These are phyloP conservation scores for Camptophora hylomeconis DNA, from an alignment of 2,329 filamentous ascomycete genomes.

Conservation along the genomic window DNA sequence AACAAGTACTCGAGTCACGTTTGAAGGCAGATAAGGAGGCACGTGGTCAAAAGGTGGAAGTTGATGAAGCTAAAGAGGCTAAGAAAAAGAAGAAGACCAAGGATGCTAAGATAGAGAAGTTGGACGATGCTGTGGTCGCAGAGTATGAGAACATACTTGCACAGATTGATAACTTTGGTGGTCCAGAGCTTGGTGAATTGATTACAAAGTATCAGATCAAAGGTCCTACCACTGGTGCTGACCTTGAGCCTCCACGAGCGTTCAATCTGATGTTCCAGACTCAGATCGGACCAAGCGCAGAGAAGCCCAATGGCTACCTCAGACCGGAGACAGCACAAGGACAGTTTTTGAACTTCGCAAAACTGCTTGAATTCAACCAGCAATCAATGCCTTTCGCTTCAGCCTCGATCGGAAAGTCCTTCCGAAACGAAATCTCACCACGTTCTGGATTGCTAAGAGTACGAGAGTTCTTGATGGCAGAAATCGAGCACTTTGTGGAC, in stretches of 20 bases:
- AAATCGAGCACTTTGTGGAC: constrained; percentile 98
- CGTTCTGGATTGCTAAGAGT: constrained; percentile 83
- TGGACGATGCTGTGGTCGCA: constrained; percentile 72
- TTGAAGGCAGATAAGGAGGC: constrained; percentile 88
- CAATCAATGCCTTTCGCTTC: constrained; percentile 93
- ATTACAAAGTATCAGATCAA: constrained; percentile 86
- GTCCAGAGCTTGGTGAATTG: constrained; percentile 69
- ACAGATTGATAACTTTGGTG: constrained; percentile 90
- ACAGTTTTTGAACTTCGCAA: constrained; percentile 94
- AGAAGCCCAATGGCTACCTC: constrained; percentile 63
- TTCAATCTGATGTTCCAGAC: constrained; percentile 99
- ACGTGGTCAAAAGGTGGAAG: constrained; percentile 57
- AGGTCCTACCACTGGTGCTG: constrained; percentile 67
- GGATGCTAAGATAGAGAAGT: constrained; percentile 64
- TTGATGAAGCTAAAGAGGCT: constrained; percentile 62
- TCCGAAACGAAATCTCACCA: constrained; percentile 95
- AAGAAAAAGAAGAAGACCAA: constrained; percentile 85
- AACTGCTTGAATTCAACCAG: constrained; percentile 93
- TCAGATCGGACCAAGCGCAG: constrained; percentile 81
- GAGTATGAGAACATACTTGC: constrained; percentile 89
- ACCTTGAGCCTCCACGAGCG: constrained; percentile 66
- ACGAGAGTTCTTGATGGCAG: constrained; percentile 95
- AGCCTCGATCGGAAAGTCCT: constrained; percentile 93
- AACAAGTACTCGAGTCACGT: constrained; percentile 78
- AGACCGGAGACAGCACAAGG: constrained; percentile 94